Evolutionary conservation across 2,329 filamentous ascomycete genomes (phyloP), one percentile per base, ranked within the genome.

Genomic region (Pseudofabraea citricarpa): DNA sequence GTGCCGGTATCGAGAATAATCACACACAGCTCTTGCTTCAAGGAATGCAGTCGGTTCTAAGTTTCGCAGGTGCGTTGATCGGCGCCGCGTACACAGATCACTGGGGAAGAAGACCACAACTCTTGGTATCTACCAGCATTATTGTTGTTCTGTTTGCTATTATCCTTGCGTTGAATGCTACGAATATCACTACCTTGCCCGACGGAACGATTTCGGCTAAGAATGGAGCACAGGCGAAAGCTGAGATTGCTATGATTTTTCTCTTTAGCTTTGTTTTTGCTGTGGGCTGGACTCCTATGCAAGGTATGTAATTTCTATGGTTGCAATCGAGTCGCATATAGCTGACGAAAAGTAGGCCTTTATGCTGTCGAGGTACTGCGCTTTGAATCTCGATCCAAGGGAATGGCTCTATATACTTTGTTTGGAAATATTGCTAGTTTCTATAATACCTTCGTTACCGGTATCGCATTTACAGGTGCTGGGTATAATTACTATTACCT

Each of bases 321-420:
- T 21, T 2, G 8, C 7, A n/a, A 8, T 36, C 3, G 13, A 10
- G 16, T 4, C 49, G 62, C 68, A 33, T 68, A 67, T 43, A 62
- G 63, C 5, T 68, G 64, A 10, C 66, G 67, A 3, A 51, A 71
- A 23, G 65, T 68, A 48, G 64, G 65, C 15, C 50, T 72, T 10
- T 72, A 72, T 52, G 64, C 66, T 0, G 68, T 71, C 13, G 69
- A 72, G 48, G 68, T 67, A 44, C 57, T 72, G 16, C 59, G 63
- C 3, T 71, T 68, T 44, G 66, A 71, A 45, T 63, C 59, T 2
- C 56, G 69, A 4, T 67, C 68, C 1, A 72, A 72, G 49, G 69
- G 69, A 3, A 71, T 71, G 67, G 69, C 65, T 4, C 64, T 70
- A 51, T 70, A 69, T 47, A 70, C 69, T 40, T 64, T 71, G 47